These are phyloP conservation scores for Naganishia albida DNA, from an alignment of 1,284 basidiomycete genomes.

Conservation along the genomic window DNA sequence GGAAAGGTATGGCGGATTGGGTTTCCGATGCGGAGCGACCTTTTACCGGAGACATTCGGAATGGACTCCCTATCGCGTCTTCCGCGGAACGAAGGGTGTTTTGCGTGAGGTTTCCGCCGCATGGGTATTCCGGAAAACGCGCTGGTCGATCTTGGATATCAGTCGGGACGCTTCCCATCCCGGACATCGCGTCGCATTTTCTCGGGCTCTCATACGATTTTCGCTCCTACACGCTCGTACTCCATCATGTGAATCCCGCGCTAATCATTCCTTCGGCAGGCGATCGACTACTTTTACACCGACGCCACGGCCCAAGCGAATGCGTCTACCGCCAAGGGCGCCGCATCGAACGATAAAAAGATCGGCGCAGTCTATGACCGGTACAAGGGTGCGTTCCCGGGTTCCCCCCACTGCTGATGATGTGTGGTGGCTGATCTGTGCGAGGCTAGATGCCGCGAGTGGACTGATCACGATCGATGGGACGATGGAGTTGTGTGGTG, in stretches of 20 bases:
- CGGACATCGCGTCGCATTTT: too few relatives aligned
- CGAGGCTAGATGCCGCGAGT: constrained; percentile 45
- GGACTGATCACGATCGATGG: constrained; percentile 54
- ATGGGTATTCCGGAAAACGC: too few relatives aligned
- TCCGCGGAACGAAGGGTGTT: too few relatives aligned
- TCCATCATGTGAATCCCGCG: not conserved
- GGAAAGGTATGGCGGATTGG: too few relatives aligned
- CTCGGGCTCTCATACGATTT: too few relatives aligned
- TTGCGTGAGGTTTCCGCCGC: too few relatives aligned
- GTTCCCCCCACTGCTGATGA: not conserved
- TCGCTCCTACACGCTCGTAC: not conserved
- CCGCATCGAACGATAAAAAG: constrained; percentile 44
- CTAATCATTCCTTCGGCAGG: constrained; percentile 29
- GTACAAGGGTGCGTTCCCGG: constrained; percentile 48
- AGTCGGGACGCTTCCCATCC: too few relatives aligned
- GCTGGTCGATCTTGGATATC: too few relatives aligned
- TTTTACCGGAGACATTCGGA: too few relatives aligned
- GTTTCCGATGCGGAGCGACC: too few relatives aligned
- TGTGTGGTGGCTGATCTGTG: not conserved
- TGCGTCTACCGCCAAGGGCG: constrained; percentile 10
- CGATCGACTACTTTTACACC: constrained; percentile 49
- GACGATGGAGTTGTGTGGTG: constrained; percentile 50
- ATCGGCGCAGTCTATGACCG: constrained; percentile 52
- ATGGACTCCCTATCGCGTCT: too few relatives aligned
- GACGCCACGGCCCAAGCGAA: constrained; percentile 41